Conservation (phyloP, 257 asterid species). For the Mentha longifolia region DNA sequence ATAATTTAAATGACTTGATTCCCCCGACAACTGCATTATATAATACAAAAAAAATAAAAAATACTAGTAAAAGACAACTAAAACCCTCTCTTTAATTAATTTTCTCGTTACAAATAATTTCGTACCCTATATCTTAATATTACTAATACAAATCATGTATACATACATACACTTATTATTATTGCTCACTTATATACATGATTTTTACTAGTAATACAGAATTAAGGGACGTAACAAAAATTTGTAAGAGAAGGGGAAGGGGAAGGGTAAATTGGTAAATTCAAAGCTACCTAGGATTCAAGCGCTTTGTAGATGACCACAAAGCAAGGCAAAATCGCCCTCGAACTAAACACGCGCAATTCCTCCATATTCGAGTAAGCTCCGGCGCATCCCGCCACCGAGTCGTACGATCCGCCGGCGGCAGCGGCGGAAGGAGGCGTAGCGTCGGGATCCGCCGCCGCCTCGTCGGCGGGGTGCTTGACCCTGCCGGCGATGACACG, state of each 20-base stretch:
- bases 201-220: constrained; percentile 1
- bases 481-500: constrained; percentile 90
- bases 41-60: not conserved
- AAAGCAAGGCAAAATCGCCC: constrained; percentile 66
- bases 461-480: constrained; percentile 49
- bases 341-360: constrained; percentile 44
- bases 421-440: constrained; percentile 32
- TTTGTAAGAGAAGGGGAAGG: not conserved
- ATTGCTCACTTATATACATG: not conserved
- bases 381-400: constrained; percentile 45
- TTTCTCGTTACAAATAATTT: not conserved
- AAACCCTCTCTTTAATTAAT: not conserved
- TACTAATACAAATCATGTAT: constrained; percentile 8
- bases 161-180: not conserved
- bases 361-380: constrained; percentile 57
- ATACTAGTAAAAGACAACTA: not conserved
- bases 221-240: not conserved
- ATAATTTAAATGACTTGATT: constrained; percentile 24
- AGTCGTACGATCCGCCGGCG: constrained; percentile 39
- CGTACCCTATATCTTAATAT: not conserved
- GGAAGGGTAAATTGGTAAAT: not conserved
- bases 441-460: constrained; percentile 34
- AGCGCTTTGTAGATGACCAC: constrained; percentile 62
- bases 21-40: constrained; percentile 13
- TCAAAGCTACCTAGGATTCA: constrained; percentile 32